Conservation (phyloP, 2,329 filamentous ascomycete genomes). For the Aureobasidium zeae region DNA sequence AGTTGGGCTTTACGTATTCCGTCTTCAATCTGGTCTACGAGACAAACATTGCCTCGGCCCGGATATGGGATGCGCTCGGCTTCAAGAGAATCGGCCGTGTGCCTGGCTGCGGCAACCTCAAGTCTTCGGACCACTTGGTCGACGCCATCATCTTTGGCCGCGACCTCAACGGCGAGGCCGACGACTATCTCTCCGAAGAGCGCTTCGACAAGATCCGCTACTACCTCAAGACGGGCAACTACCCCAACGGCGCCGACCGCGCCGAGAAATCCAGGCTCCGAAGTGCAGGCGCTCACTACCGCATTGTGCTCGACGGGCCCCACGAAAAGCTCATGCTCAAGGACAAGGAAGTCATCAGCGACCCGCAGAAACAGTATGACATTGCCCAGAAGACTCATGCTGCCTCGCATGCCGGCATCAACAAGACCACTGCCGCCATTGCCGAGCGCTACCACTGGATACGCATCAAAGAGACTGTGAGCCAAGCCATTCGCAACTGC, state of each 20-base stretch:
- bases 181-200: slow-evolving; percentile 85
- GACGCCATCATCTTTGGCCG: slow-evolving; percentile 53
- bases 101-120: slow-evolving; percentile 42
- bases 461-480: slow-evolving; percentile 94
- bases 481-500: slow-evolving; percentile 87
- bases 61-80: slow-evolving; percentile 83
- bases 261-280: slow-evolving; percentile 92
- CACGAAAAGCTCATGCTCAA: slow-evolving; percentile 88
- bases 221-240: slow-evolving; percentile 90
- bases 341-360: slow-evolving; percentile 92
- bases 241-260: slow-evolving; percentile 84
- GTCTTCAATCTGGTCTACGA: slow-evolving; percentile 94
- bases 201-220: slow-evolving; percentile 98
- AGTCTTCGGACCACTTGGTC: slow-evolving; percentile 38
- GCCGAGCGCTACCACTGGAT: slow-evolving; percentile 96
- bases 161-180: slow-evolving; percentile 52
- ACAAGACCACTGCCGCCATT: slow-evolving; percentile 92
- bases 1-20: slow-evolving; percentile 72
- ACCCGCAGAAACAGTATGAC: slow-evolving; percentile 81
- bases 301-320: slow-evolving; percentile 49
- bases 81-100: slow-evolving; percentile 88
- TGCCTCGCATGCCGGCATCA: slow-evolving; percentile 79
- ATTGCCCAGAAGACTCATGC: slow-evolving; percentile 73
- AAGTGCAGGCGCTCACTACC: slow-evolving; percentile 91
- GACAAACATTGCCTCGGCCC: slow-evolving; percentile 81